Conservation (phyloP, 257 asterid genomes). For the Nicotiana benthamiana region DNA sequence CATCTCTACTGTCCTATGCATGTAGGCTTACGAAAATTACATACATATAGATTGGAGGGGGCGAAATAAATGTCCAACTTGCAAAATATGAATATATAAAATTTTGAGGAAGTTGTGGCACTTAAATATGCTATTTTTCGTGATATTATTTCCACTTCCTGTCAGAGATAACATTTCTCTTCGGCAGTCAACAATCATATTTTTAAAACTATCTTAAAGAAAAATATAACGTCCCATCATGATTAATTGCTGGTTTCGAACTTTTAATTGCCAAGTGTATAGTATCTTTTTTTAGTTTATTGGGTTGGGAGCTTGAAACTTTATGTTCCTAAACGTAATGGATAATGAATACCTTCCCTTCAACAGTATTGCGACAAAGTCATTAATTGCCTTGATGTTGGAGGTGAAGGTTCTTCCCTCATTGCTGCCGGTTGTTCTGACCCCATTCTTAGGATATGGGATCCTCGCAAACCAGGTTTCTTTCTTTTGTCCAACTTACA, state of each 20-base stretch:
- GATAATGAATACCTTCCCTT: conserved; percentile 2
- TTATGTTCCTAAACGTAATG: background rate
- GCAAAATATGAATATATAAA: background rate
- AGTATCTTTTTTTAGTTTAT: background rate
- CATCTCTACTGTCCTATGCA: background rate
- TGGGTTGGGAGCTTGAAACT: background rate
- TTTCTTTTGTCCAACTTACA: conserved; percentile 1
- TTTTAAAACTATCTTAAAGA: background rate
- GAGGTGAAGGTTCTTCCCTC: conserved; percentile 93
- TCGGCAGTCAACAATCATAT: background rate
- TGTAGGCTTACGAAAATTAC: background rate
- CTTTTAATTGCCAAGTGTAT: background rate
- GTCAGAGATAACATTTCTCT: background rate
- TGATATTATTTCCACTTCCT: background rate
- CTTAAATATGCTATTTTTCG: background rate
- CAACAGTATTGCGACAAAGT: conserved; percentile 70
- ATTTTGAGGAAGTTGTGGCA: background rate
- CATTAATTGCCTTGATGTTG: conserved; percentile 76
- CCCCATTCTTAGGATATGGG: conserved; percentile 87
- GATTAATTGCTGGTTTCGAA: background rate
- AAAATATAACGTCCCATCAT: background rate
- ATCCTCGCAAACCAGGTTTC: conserved; percentile 97
- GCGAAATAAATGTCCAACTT: background rate
- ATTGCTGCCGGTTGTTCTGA: conserved; percentile 85
- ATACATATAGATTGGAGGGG: background rate